These are phyloP conservation scores for Chimonanthus praecox DNA, from an alignment of 164 flowering plant species.

Conservation along the genomic window DNA sequence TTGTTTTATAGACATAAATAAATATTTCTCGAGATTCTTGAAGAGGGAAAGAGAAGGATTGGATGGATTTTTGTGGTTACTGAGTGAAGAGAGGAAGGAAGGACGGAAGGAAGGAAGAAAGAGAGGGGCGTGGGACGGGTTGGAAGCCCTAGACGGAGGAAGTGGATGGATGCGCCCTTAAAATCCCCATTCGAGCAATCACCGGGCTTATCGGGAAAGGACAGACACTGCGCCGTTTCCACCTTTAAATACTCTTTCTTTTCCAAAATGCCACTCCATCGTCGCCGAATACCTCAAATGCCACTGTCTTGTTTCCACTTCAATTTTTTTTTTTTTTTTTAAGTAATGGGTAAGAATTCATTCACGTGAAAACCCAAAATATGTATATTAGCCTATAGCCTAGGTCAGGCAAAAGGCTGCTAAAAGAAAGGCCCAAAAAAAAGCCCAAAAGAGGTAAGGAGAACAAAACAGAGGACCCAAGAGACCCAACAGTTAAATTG, in stretches of 20 bases:
- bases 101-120: not conserved
- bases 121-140: not conserved
- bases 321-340: no score
- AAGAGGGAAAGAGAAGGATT: constrained; percentile 2
- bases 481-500: no score
- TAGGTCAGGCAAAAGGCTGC: no score
- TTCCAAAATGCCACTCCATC: no score
- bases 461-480: no score
- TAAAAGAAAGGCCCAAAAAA: no score
- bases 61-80: no score
- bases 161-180: constrained; percentile 12
- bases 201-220: constrained; percentile 58
- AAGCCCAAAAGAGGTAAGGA: no score
- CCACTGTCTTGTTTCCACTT: not conserved
- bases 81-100: not conserved
- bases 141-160: not conserved
- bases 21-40: not conserved
- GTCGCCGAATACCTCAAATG: not conserved
- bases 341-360: no score
- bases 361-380: no score
- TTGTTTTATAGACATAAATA: no score
- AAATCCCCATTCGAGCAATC: constrained; percentile 34
- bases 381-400: no score
- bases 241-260: not conserved
- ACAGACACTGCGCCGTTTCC: constrained; percentile 48